Base-by-base conservation (phyloP, 352 stramenopile species). In the Globisporangium heterothallicum region DNA sequence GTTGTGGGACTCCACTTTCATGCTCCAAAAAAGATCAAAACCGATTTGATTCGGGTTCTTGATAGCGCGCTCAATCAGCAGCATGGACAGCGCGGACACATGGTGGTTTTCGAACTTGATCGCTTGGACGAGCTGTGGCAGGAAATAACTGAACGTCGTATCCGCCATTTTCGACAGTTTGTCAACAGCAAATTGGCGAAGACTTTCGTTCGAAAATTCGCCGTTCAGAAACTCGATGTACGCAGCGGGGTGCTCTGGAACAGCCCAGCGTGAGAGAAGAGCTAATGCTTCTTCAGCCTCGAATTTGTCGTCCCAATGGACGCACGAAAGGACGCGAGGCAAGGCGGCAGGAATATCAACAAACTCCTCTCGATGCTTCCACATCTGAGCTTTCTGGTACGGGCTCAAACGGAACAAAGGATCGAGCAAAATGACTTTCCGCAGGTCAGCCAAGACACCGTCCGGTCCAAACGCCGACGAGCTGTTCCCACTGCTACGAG, bases 61-160 rank as follows among this genome's bases (percentile, higher is more conserved):
- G 42, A 94, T 88, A 0, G 84, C 86, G n/a, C 86, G 80, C 40
- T 90, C 76, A n/a, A 96, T 86, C 3, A 96, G 60, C 36, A 91
- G 61, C 61, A 88, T 73, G 2, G 78, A 63, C 7, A 96, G 54
- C 4, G 83, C 72, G 3, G 78, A 92, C 21, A 87, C 63, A 49
- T 93, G 78, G 43, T 94, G 84, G 53, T 86, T 89, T 55, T 96
- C 86, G 32, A 88, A 95, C 63, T 96, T 96, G 45, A 96, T 74
- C 13, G 80, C 84, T 54, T 96, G 86, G 14, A 95, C 84, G 27
- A 96, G 80, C 51, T 96, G 86, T 0, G 84, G 85, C 24, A 96
- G 66, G 45, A 94, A 90, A 34, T 92, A 92, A 49, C 80, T 89
- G 51, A 96, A 91, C 5, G 82, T 88, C 3, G 78, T 85, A 44